Conservation (phyloP, 2,329 filamentous ascomycete genomes). For the Calycina marina region DNA sequence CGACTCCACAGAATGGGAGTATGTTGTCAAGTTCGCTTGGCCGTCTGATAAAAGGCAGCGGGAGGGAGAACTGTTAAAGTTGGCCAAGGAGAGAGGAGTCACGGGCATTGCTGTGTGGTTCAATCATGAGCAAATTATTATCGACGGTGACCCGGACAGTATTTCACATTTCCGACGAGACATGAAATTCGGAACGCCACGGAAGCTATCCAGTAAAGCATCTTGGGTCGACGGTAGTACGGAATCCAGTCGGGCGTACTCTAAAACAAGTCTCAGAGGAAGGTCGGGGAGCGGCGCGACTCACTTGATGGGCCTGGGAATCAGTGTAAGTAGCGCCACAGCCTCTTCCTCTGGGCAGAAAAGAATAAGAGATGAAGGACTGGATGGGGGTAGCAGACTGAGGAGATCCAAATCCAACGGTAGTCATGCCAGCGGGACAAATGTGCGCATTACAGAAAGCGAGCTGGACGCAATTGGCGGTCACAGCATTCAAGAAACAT, state of each 20-base stretch:
- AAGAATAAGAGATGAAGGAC: slow-evolving; percentile 12
- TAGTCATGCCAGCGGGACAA: slow-evolving; percentile 7
- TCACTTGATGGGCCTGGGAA: slow-evolving; percentile 7
- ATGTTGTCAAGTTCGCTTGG: slow-evolving; percentile 23
- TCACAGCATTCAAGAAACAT: slow-evolving; percentile 12
- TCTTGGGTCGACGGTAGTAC: slow-evolving; percentile 11
- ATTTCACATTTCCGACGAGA: slow-evolving; percentile 15
- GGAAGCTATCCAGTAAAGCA: slow-evolving; percentile 11
- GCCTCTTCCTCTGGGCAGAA: slow-evolving; percentile 7
- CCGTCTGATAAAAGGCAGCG: slow-evolving; percentile 17
- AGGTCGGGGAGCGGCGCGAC: slow-evolving; percentile 12
- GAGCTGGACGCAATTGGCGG: slow-evolving; percentile 9
- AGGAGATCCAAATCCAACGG: slow-evolving; percentile 12
- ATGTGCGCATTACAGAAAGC: slow-evolving; percentile 8
- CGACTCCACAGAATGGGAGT: slow-evolving; percentile 10
- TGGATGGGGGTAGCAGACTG: slow-evolving; percentile 6
- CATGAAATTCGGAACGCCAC: slow-evolving; percentile 15
- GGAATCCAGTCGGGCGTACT: slow-evolving; percentile 10
- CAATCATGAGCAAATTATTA: slow-evolving; percentile 17
- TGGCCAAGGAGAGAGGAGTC: slow-evolving; percentile 16
- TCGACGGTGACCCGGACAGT: slow-evolving; percentile 10
- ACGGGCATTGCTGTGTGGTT: slow-evolving; percentile 18
- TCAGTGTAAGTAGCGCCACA: slow-evolving; percentile 6
- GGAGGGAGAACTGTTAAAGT: slow-evolving; percentile 18
- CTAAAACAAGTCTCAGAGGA: slow-evolving; percentile 9